phyloP scores from a whole-genome alignment of 768 basidiomycete species.

The Phylloporus sp. region DNA sequence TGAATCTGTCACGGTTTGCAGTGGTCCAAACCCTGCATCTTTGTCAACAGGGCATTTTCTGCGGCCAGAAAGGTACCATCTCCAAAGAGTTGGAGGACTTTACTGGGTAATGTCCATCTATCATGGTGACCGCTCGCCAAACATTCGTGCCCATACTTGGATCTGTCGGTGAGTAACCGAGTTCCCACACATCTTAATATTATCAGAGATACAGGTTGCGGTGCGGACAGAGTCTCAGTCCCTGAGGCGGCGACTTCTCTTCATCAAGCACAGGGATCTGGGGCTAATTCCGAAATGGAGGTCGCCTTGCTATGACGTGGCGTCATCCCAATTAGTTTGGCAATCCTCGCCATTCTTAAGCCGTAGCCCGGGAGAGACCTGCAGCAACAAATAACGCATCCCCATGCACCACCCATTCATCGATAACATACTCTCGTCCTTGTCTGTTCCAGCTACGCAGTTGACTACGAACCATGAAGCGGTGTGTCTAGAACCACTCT shows the following conservation, averaged over 20 bases:
- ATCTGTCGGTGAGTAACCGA: too few species aligned
- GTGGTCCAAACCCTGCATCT: too few species aligned
- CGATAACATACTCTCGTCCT: constrained; percentile 35
- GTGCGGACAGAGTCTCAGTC: too few species aligned
- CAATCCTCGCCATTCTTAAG: constrained; percentile 10
- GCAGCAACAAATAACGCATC: not conserved
- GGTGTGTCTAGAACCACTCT: constrained; percentile 16
- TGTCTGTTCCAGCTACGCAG: constrained; percentile 23
- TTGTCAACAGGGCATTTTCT: too few species aligned
- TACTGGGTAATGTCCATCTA: too few species aligned
- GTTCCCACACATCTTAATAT: too few species aligned
- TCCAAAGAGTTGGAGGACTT: too few species aligned
- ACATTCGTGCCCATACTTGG: too few species aligned
- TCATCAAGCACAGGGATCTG: constrained; percentile 3
- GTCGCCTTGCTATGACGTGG: not conserved
- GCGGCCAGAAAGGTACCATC: too few species aligned
- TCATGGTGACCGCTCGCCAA: too few species aligned
- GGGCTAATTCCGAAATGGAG: constrained; percentile 2
- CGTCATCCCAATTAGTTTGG: constrained; percentile 9
- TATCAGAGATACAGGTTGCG: too few species aligned
- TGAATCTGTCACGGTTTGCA: too few species aligned
- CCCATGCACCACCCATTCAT: constrained; percentile 31
- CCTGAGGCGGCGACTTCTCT: constrained; percentile 1
- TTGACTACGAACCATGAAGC: constrained; percentile 21
- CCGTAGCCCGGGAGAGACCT: not conserved